Percentiles rank a stretch among this genome's conserved stretches.
These are phyloP conservation scores for Pyrenophora tritici-repentis DNA, from an alignment of 2,329 filamentous ascomycete species.

Conservation along the genomic window DNA sequence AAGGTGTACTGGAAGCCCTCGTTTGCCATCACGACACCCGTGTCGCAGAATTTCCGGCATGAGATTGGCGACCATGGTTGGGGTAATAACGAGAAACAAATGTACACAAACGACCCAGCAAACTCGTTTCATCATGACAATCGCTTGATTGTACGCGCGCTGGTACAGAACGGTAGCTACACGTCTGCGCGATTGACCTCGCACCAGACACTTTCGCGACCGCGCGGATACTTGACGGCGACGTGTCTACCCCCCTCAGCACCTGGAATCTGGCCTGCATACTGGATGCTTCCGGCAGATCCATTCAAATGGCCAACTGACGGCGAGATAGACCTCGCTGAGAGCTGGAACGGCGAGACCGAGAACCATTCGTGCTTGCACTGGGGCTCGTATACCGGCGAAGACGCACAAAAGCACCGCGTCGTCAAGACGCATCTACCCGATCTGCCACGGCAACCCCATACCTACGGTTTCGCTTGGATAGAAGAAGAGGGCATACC, in stretches of 20 bases:
- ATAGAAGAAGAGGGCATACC: constrained; percentile 52
- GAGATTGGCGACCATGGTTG: constrained; percentile 64
- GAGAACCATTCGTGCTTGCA: constrained; percentile 64
- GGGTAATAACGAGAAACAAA: constrained; percentile 66
- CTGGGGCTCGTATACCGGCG: constrained; percentile 61
- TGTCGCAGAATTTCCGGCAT: constrained; percentile 59
- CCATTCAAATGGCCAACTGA: constrained; percentile 64
- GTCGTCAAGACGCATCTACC: constrained; percentile 58
- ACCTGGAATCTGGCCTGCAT: constrained; percentile 64
- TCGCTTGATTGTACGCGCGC: constrained; percentile 59
- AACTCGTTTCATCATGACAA: constrained; percentile 62
- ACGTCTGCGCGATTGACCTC: constrained; percentile 63
- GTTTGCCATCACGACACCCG: constrained; percentile 54
- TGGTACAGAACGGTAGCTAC: constrained; percentile 52
- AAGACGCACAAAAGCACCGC: constrained; percentile 63
- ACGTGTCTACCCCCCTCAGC: constrained; percentile 60
- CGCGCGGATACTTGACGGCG: constrained; percentile 59
- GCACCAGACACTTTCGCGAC: constrained; percentile 56
- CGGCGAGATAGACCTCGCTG: constrained; percentile 65
- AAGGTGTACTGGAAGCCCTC: constrained; percentile 59
- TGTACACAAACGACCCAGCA: constrained; percentile 56
- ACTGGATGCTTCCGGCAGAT: constrained; percentile 64
- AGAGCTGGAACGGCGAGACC: constrained; percentile 64
- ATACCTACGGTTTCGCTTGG: constrained; percentile 64
- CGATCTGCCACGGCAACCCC: constrained; percentile 53